phyloP scores from a whole-genome alignment of 1,139 yeast species.

The Suhomyces guaymorum region DNA sequence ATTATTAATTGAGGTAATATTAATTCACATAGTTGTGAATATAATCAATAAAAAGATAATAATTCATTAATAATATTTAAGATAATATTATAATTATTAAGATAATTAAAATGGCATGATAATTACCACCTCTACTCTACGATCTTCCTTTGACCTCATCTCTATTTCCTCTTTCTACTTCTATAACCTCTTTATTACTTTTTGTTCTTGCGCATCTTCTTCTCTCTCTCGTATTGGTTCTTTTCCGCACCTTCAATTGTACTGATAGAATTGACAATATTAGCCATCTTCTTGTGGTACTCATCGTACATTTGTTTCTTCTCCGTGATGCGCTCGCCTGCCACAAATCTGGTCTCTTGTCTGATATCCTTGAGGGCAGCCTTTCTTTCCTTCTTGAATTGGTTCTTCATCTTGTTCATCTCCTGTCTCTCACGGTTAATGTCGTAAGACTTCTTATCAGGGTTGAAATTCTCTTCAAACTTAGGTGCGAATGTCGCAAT shows the following conservation, averaged over 20 bases:
- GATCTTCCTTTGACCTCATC: too few species aligned
- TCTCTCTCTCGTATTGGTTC: constrained; percentile 87
- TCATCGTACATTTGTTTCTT: constrained; percentile 73
- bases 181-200: constrained; percentile 1
- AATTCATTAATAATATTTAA: too few species aligned
- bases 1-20: too few species aligned
- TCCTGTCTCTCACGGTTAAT: constrained; percentile 81
- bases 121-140: too few species aligned
- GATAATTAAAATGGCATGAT: too few species aligned
- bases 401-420: constrained; percentile 74
- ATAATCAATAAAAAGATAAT: too few species aligned
- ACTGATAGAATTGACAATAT: constrained; percentile 79
- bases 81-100: too few species aligned
- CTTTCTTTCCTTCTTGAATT: constrained; percentile 89
- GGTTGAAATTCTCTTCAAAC: constrained; percentile 94
- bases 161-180: too few species aligned
- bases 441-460: constrained; percentile 91
- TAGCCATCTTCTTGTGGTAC: constrained; percentile 88
- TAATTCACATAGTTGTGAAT: too few species aligned
- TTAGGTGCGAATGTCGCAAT: constrained; percentile 86
- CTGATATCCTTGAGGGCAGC: constrained; percentile 86
- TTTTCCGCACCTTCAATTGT: constrained; percentile 94
- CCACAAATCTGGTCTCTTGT: constrained; percentile 82
- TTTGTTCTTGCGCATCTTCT: constrained; percentile 60
- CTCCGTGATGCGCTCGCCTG: constrained; percentile 79